phyloP scores from a whole-genome alignment of 2,329 filamentous ascomycete genomes.

The Calonectria crousiana region DNA sequence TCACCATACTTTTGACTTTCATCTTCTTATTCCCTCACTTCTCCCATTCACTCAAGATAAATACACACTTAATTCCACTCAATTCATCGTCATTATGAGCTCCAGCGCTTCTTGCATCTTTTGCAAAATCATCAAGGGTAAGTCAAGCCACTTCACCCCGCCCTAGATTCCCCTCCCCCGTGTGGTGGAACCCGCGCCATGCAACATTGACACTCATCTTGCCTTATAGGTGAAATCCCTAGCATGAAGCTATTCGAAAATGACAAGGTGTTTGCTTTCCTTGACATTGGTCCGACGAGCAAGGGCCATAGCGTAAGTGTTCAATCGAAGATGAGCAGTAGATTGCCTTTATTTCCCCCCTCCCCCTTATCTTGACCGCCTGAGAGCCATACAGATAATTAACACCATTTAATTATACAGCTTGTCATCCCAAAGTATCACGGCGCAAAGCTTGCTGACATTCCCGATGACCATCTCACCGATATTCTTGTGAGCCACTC shows the following conservation, averaged over 20 bases:
- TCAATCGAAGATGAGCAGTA: not conserved
- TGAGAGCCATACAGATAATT: not conserved
- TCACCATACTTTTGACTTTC: conserved; percentile 5
- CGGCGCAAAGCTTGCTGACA: conserved; percentile 90
- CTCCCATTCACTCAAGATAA: not conserved
- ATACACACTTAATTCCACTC: not conserved
- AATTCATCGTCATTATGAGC: not conserved
- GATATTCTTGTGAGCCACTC: conserved; percentile 78
- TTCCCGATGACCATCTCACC: conserved; percentile 86
- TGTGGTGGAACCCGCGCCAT: not conserved
- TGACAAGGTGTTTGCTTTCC: conserved; percentile 93
- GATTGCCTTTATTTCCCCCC: not conserved
- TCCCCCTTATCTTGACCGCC: conserved; percentile 8
- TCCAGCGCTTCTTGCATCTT: conserved; percentile 80
- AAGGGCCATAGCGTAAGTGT: conserved; percentile 85
- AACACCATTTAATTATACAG: conserved; percentile 56
- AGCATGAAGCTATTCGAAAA: conserved; percentile 97
- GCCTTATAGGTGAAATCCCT: conserved; percentile 84
- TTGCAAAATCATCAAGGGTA: conserved; percentile 97
- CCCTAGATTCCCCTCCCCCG: conserved; percentile 9
- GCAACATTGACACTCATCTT: conserved; percentile 27
- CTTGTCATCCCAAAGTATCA: conserved; percentile 97
- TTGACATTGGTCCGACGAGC: conserved; percentile 93
- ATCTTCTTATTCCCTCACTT: not conserved
- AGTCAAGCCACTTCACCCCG: conserved; percentile 25